phyloP scores from a whole-genome alignment of 345 rosid genomes.

The Camelina sativa region DNA sequence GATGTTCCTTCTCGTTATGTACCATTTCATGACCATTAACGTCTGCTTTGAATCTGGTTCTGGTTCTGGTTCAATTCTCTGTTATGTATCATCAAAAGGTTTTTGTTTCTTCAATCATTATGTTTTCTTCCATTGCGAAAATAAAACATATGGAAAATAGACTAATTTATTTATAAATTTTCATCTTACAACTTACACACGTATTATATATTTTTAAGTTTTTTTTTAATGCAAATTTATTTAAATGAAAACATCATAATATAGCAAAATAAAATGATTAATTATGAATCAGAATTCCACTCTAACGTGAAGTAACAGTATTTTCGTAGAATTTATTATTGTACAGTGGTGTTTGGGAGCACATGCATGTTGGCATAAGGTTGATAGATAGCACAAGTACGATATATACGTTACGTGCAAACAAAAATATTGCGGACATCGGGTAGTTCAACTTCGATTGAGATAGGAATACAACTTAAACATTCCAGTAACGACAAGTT shows the following conservation, averaged over 20 bases:
- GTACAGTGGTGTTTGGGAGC: neutral
- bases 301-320: neutral
- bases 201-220: too few relatives aligned
- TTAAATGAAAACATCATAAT: too few relatives aligned
- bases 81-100: neutral
- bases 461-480: constrained; percentile 1
- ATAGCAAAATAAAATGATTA: too few relatives aligned
- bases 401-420: constrained; percentile 12
- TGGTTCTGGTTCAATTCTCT: constrained; percentile 27
- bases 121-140: neutral
- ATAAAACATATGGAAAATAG: neutral
- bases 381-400: neutral
- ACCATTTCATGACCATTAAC: constrained; percentile 21
- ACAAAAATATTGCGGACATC: neutral
- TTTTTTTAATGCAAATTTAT: too few relatives aligned
- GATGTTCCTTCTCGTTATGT: constrained; percentile 28
- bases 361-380: constrained; percentile 2
- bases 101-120: neutral
- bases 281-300: neutral
- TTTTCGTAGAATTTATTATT: neutral
- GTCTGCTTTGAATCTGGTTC: constrained; percentile 29
- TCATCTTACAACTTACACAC: neutral
- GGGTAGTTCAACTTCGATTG: neutral
- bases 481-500: neutral
- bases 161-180: neutral